Percentiles rank a stretch among this genome's conserved stretches.
These are phyloP conservation scores for Hypoxylon sp. DNA, from an alignment of 2,329 filamentous ascomycete species.

Conservation along the genomic window DNA sequence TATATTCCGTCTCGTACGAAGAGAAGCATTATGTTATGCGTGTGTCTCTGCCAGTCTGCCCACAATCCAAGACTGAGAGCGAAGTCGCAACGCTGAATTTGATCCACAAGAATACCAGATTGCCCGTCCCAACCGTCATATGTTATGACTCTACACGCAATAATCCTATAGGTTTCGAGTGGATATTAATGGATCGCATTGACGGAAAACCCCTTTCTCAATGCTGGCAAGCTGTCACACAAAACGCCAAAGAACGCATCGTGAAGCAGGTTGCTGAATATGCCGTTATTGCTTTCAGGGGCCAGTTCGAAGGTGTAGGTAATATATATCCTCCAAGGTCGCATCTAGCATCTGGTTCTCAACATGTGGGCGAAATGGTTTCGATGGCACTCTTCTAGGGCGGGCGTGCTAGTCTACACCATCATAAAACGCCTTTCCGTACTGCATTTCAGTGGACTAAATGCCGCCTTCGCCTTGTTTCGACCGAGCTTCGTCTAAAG, in stretches of 20 bases:
- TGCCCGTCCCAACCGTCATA: constrained; percentile 49
- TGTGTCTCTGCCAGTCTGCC: constrained; percentile 49
- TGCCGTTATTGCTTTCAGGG: constrained; percentile 39
- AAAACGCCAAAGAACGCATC: constrained; percentile 50
- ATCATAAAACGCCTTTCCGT: constrained; percentile 42
- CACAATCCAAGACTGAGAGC: constrained; percentile 49
- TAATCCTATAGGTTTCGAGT: constrained; percentile 53
- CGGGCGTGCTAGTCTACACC: constrained; percentile 40
- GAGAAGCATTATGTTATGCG: constrained; percentile 54
- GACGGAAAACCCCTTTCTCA: constrained; percentile 49
- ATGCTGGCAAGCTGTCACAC: constrained; percentile 47
- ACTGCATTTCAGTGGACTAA: constrained; percentile 43
- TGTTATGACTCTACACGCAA: constrained; percentile 45
- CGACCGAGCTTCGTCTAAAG: constrained; percentile 42
- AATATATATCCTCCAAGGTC: constrained; percentile 47
- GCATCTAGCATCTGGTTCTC: background rate
- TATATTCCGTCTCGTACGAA: constrained; percentile 47
- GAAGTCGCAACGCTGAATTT: constrained; percentile 54
- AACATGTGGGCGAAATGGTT: constrained; percentile 47
- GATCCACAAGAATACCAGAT: constrained; percentile 44
- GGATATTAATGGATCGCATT: constrained; percentile 53
- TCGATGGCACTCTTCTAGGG: constrained; percentile 53
- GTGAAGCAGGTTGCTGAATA: constrained; percentile 52
- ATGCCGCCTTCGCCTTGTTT: constrained; percentile 42
- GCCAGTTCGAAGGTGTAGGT: constrained; percentile 50